These are phyloP conservation scores for Chiua virens DNA, from an alignment of 768 basidiomycete species.

Conservation along the genomic window DNA sequence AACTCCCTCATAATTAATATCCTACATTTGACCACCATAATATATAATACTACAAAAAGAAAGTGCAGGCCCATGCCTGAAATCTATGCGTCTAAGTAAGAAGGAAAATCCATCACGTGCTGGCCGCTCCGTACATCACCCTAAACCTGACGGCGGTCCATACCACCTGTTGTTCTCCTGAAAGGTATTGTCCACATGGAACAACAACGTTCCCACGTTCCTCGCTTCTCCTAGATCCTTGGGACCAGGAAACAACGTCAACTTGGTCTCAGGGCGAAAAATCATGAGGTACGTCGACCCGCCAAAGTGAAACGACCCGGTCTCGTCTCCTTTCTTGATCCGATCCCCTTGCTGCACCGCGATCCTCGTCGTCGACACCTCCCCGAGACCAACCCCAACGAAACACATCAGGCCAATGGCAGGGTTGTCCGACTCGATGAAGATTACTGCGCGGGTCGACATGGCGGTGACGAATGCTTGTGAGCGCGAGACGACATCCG, in stretches of 20 bases:
- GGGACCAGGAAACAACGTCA: conserved; percentile 18
- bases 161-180: no score
- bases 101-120: no score
- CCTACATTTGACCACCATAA: no score
- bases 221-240: conserved; percentile 1
- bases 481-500: conserved; percentile 14
- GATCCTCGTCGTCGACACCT: conserved; percentile 52
- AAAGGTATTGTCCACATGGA: conserved; percentile 11
- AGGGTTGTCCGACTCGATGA: conserved; percentile 51
- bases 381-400: conserved; percentile 60
- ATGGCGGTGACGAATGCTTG: conserved; percentile 44
- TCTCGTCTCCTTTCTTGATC: neutral
- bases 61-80: no score
- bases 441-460: conserved; percentile 52
- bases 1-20: no score
- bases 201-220: conserved; percentile 19
- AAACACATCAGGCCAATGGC: conserved; percentile 55
- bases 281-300: conserved; percentile 50
- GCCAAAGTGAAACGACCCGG: conserved; percentile 64
- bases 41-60: no score
- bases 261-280: conserved; percentile 37
- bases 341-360: neutral
- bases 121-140: no score
- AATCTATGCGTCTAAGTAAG: no score
- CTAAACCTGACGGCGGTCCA: no score